phyloP scores from a whole-genome alignment of 139 green algal species.

The Chlorella sp. region DNA sequence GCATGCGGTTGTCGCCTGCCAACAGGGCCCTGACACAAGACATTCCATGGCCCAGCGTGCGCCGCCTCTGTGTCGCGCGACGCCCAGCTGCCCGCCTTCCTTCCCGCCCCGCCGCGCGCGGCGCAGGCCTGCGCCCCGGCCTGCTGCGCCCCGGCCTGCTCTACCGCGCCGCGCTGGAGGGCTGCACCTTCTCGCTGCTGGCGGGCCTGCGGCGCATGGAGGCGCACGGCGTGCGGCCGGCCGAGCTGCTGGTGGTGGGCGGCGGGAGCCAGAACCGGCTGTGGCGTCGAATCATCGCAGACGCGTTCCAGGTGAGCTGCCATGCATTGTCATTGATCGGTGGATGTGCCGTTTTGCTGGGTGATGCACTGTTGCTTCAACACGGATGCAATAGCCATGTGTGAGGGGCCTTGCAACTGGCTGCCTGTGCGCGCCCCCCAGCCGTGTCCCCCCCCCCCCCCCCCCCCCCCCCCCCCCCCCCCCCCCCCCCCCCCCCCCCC shows the following conservation, averaged over 20 bases:
- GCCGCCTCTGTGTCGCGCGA: no score
- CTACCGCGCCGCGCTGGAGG: conserved; percentile 88
- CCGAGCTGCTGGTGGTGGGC: conserved; percentile 77
- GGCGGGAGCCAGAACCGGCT: conserved; percentile 78
- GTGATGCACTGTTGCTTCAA: neutral
- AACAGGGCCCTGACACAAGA: no score
- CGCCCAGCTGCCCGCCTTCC: neutral
- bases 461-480: no score
- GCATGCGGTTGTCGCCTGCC: no score
- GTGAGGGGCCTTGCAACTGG: neutral
- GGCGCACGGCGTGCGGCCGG: neutral
- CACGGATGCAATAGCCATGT: neutral
- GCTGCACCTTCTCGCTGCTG: conserved; percentile 77
- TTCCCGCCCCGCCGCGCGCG: neutral
- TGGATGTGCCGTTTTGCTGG: conserved; percentile 36
- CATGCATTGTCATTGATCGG: no score
- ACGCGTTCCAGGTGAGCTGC: conserved; percentile 59
- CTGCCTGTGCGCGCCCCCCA: no score
- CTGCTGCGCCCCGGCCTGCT: conserved; percentile 62
- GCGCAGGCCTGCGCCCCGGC: conserved; percentile 45
- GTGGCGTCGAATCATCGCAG: conserved; percentile 85
- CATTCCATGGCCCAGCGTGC: no score
- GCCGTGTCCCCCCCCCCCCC: neutral
- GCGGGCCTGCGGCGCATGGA: conserved; percentile 48
- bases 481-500: no score